phyloP scores from a whole-genome alignment of 495 filamentous ascomycete species.

The Trichodelitschia bisporula region DNA sequence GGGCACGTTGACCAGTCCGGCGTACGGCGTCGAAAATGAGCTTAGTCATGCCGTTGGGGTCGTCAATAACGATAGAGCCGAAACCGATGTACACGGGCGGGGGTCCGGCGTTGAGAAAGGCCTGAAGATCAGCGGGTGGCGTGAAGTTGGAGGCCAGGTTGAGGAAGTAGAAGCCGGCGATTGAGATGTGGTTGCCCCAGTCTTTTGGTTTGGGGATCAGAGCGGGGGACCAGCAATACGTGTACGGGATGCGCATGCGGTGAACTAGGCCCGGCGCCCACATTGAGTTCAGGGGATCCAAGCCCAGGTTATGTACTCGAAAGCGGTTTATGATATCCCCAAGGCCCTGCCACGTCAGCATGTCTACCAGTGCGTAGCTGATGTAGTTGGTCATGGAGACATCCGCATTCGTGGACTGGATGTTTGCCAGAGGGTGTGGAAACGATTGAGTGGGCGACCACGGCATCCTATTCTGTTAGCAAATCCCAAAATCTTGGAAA shows the following conservation, averaged over 20 bases:
- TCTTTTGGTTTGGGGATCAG: conserved; percentile 36
- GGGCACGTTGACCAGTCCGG: conserved; percentile 24
- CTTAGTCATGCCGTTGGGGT: conserved; percentile 26
- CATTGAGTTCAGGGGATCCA: conserved; percentile 27
- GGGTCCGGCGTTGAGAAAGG: conserved; percentile 27
- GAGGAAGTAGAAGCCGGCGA: conserved; percentile 38
- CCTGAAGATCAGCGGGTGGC: conserved; percentile 23
- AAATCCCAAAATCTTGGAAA: neutral
- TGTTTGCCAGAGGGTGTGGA: conserved; percentile 31
- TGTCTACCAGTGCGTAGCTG: conserved; percentile 35
- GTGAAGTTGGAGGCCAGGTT: conserved; percentile 23
- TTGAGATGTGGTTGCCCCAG: conserved; percentile 31
- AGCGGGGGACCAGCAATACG: conserved; percentile 38
- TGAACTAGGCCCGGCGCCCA: conserved; percentile 21
- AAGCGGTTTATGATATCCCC: conserved; percentile 35
- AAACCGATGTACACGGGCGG: conserved; percentile 43
- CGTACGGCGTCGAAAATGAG: conserved; percentile 30
- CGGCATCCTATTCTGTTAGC: conserved; percentile 20
- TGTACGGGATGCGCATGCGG: conserved; percentile 28
- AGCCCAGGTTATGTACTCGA: conserved; percentile 22
- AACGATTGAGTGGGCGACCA: conserved; percentile 29
- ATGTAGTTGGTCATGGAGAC: conserved; percentile 27
- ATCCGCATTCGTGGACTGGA: conserved; percentile 22
- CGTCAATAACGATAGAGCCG: conserved; percentile 38
- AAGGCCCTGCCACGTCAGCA: conserved; percentile 42